phyloP scores from a whole-genome alignment of 73 alveolate genomes.

The Paramecium sonneborni region DNA sequence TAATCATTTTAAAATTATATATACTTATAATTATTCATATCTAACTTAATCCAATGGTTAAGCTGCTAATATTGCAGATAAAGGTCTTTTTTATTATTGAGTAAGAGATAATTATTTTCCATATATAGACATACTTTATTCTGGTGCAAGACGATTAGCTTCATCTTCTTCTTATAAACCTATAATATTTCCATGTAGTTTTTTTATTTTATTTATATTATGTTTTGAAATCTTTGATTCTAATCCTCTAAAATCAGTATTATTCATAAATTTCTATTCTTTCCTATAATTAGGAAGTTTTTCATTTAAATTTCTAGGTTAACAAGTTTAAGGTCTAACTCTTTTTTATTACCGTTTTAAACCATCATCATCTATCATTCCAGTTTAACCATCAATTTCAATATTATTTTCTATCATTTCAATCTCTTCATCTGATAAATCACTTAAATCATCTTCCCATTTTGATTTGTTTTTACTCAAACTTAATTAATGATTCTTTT shows the following conservation, averaged over 20 bases:
- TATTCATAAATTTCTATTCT: background rate
- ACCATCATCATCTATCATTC: constrained; percentile 19
- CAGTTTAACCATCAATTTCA: constrained; percentile 20
- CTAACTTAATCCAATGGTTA: constrained; percentile 19
- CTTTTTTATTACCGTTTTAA: background rate
- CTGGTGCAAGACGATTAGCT: constrained; percentile 7
- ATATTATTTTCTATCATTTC: background rate
- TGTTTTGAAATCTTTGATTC: background rate
- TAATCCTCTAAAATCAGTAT: constrained; percentile 54
- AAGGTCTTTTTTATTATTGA: background rate
- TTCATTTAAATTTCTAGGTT: background rate
- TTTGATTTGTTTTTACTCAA: background rate
- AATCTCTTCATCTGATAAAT: background rate
- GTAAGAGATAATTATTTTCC: background rate
- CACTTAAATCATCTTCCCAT: constrained; percentile 22
- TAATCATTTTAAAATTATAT: background rate
- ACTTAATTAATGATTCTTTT: background rate
- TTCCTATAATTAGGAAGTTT: background rate
- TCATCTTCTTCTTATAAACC: constrained; percentile 39
- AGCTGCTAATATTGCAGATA: constrained; percentile 44
- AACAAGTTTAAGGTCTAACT: background rate
- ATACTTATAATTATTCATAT: constrained; percentile 6
- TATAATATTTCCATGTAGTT: constrained; percentile 7
- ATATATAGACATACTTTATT: constrained; percentile 36
- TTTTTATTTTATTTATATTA: background rate